Percentiles rank a stretch among this genome's conserved stretches.
phyloP scores from a whole-genome alignment of 2,329 filamentous ascomycete genomes.

The Neonectria coccinea region DNA sequence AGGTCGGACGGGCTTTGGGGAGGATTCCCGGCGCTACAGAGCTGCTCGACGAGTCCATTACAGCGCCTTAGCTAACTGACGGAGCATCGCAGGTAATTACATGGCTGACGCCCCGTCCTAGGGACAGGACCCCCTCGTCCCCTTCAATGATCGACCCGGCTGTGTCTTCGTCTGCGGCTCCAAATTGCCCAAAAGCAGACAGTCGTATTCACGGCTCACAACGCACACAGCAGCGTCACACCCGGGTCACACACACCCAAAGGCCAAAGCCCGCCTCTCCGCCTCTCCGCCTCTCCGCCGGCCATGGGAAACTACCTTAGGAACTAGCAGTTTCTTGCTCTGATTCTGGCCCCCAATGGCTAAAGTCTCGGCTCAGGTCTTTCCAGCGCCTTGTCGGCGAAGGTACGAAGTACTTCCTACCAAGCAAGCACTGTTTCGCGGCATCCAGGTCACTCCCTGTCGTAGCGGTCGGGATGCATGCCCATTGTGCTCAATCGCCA shows the following conservation, averaged over 20 bases:
- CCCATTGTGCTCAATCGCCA: neutral
- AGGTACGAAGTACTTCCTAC: neutral
- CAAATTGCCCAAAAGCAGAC: slow-evolving; percentile 21
- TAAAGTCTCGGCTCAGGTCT: neutral
- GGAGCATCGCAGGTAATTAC: slow-evolving; percentile 1
- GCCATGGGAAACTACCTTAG: neutral
- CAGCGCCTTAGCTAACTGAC: neutral
- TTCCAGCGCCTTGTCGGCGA: neutral
- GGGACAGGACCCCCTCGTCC: neutral
- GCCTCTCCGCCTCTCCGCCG: neutral
- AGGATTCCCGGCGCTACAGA: slow-evolving; percentile 25
- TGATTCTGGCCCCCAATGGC: neutral
- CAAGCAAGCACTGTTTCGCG: neutral
- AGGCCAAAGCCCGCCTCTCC: neutral
- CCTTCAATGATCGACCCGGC: slow-evolving; percentile 8
- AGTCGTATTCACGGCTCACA: slow-evolving; percentile 15
- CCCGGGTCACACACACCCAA: neutral
- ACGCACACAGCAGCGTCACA: neutral
- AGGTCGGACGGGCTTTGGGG: neutral
- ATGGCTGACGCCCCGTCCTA: neutral
- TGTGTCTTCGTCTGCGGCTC: slow-evolving; percentile 10
- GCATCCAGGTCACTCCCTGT: neutral
- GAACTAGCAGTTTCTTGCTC: neutral
- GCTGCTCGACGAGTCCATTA: neutral
- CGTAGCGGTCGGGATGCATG: slow-evolving; percentile 5